These are phyloP conservation scores for Phragmites australis DNA, from an alignment of 176 grass and related monocot species.

Conservation along the genomic window DNA sequence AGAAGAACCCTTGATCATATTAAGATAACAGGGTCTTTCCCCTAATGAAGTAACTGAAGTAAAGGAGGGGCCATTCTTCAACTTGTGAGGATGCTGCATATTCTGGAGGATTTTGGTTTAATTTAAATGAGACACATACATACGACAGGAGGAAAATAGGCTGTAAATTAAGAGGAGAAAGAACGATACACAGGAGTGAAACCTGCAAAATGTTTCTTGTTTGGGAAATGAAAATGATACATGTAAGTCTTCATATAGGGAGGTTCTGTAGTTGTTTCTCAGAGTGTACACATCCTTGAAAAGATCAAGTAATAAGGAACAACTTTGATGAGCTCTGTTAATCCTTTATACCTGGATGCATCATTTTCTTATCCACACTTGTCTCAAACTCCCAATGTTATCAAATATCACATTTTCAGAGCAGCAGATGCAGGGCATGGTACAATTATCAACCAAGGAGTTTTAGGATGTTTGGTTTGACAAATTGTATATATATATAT, in stretches of 20 bases:
- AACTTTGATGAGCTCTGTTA: no score
- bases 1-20: constrained; percentile 76
- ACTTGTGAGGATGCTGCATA: constrained; percentile 17
- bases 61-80: background rate
- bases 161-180: constrained; percentile 18
- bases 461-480: no score
- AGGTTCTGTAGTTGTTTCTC: background rate
- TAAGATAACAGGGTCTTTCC: constrained; percentile 60
- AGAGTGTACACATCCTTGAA: background rate
- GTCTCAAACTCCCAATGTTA: no score
- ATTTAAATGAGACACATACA: background rate
- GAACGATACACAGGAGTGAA: background rate
- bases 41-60: constrained; percentile 42
- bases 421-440: no score
- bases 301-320: background rate
- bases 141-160: background rate
- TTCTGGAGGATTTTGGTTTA: constrained; percentile 16
- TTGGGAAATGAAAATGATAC: constrained; percentile 14
- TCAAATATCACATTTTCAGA: no score
- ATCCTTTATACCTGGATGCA: no score
- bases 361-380: no score
- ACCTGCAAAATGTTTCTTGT: background rate
- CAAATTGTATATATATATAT: no score
- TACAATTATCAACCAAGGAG: no score
- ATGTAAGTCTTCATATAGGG: background rate